phyloP scores from a whole-genome alignment of 2,329 filamentous ascomycete species.

The Trichothecium sympodiale region DNA sequence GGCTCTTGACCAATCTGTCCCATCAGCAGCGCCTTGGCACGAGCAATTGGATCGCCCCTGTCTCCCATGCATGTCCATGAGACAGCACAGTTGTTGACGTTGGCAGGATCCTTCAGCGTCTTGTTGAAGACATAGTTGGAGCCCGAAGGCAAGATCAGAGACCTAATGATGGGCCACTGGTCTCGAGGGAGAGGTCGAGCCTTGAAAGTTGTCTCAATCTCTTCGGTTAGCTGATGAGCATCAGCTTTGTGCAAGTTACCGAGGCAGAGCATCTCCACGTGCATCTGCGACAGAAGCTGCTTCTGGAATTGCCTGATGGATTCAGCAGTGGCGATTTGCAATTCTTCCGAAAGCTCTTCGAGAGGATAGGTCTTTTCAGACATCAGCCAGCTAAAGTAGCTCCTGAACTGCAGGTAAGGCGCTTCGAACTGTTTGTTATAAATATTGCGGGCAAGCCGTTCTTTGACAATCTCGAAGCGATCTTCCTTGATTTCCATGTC shows the following conservation, averaged over 20 bases:
- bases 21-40: constrained; percentile 70
- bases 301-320: constrained; percentile 70
- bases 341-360: constrained; percentile 67
- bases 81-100: constrained; percentile 80
- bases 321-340: constrained; percentile 62
- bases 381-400: constrained; percentile 72
- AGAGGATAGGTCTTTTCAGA: constrained; percentile 68
- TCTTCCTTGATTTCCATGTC: constrained; percentile 78
- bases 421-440: constrained; percentile 83
- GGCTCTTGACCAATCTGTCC: constrained; percentile 90
- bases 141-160: constrained; percentile 65
- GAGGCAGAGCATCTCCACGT: constrained; percentile 80
- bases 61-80: constrained; percentile 64
- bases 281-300: constrained; percentile 69
- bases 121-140: constrained; percentile 78
- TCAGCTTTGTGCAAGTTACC: constrained; percentile 95
- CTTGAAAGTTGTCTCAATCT: constrained; percentile 68
- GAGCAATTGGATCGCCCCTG: constrained; percentile 54
- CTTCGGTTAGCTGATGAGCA: constrained; percentile 70
- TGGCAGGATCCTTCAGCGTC: constrained; percentile 71
- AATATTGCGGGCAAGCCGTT: constrained; percentile 64
- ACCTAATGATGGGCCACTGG: constrained; percentile 72
- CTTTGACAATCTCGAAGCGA: constrained; percentile 84
- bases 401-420: constrained; percentile 78
- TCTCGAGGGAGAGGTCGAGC: constrained; percentile 61